These are phyloP conservation scores for Pseudoperonospora humuli DNA, from an alignment of 352 stramenopile genomes.

Conservation along the genomic window DNA sequence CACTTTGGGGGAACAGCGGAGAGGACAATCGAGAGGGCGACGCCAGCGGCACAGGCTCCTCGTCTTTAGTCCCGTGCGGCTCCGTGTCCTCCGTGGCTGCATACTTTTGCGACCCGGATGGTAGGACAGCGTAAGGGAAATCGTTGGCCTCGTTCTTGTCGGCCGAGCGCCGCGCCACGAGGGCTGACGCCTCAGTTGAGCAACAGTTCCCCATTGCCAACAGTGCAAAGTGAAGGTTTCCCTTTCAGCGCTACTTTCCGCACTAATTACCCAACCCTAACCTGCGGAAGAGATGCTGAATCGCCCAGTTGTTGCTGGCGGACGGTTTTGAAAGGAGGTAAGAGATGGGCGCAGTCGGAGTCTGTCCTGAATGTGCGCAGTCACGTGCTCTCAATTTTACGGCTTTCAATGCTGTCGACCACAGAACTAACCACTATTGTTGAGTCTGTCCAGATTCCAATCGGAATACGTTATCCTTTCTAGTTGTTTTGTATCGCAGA, in stretches of 20 bases:
- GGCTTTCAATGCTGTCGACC: too few species aligned
- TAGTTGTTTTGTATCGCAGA: too few species aligned
- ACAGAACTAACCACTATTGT: too few species aligned
- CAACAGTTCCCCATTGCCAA: constrained; percentile 75
- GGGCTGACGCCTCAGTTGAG: constrained; percentile 51
- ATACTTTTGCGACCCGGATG: constrained; percentile 17
- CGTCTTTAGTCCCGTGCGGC: constrained; percentile 13
- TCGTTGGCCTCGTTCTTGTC: constrained; percentile 14
- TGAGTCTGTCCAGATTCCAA: too few species aligned
- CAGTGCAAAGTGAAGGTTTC: constrained; percentile 2
- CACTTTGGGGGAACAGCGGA: constrained; percentile 14
- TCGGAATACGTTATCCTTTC: too few species aligned
- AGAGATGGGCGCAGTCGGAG: neutral
- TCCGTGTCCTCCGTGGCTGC: constrained; percentile 19
- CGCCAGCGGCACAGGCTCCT: constrained; percentile 5
- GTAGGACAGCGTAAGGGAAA: constrained; percentile 13
- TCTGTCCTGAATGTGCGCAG: too few species aligned
- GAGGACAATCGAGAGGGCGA: constrained; percentile 7
- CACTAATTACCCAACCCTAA: constrained; percentile 24
- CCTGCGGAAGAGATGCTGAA: constrained; percentile 13
- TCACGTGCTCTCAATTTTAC: too few species aligned
- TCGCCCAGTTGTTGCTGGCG: constrained; percentile 7
- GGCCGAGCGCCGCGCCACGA: constrained; percentile 24
- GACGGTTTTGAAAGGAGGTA: neutral
- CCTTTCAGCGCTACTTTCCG: constrained; percentile 13